Conservation (phyloP, 2,329 filamentous ascomycete genomes). For the Niveomyces coronatus region DNA sequence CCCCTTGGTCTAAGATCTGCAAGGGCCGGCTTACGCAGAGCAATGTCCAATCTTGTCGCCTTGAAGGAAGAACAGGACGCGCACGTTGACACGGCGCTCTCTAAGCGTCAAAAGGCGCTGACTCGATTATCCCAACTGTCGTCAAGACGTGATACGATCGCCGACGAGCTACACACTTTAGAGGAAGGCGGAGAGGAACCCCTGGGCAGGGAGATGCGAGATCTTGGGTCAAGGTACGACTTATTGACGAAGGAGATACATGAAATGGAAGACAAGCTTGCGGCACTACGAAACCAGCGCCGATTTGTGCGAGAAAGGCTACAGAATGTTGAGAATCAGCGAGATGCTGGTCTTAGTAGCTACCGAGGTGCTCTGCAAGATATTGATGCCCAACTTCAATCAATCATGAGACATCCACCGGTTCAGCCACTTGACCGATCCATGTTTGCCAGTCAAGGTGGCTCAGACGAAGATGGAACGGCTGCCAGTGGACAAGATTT, state of each 20-base stretch:
- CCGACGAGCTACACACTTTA: slow-evolving; percentile 41
- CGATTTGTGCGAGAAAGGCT: slow-evolving; percentile 50
- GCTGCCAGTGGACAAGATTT: slow-evolving; percentile 40
- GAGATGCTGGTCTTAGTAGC: slow-evolving; percentile 62
- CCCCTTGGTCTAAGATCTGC: slow-evolving; percentile 50
- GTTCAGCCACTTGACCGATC: slow-evolving; percentile 41
- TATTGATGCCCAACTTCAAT: slow-evolving; percentile 51
- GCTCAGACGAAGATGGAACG: slow-evolving; percentile 10
- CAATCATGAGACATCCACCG: slow-evolving; percentile 48
- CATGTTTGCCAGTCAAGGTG: slow-evolving; percentile 16
- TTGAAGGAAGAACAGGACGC: slow-evolving; percentile 61
- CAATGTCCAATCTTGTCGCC: slow-evolving; percentile 52
- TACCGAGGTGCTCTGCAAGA: slow-evolving; percentile 58
- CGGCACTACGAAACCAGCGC: slow-evolving; percentile 48
- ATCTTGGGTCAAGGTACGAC: slow-evolving; percentile 45
- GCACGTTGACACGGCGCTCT: slow-evolving; percentile 46
- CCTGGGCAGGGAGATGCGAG: slow-evolving; percentile 49
- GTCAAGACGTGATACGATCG: slow-evolving; percentile 38
- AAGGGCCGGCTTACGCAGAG: slow-evolving; percentile 51
- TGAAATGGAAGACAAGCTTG: slow-evolving; percentile 53
- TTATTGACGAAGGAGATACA: slow-evolving; percentile 52
- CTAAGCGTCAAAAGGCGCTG: slow-evolving; percentile 46
- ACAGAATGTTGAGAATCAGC: slow-evolving; percentile 50
- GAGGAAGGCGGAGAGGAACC: slow-evolving; percentile 46
- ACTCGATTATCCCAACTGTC: slow-evolving; percentile 44